Conservation (phyloP, 441 rosid species). For the Dalechampia spathulata region DNA sequence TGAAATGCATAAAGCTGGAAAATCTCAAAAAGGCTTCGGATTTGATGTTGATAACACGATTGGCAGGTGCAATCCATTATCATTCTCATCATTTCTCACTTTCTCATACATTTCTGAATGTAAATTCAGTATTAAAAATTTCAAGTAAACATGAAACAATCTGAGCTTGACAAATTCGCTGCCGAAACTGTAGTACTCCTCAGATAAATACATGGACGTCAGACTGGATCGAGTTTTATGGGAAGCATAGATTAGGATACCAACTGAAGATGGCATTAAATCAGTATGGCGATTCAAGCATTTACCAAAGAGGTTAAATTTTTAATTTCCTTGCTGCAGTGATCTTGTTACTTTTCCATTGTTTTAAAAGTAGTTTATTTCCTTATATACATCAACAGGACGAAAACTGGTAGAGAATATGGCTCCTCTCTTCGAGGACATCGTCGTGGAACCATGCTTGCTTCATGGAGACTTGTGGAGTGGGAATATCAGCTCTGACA, state of each 20-base stretch:
- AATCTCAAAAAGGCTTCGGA: slow-evolving; percentile 74
- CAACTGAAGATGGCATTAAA: slow-evolving; percentile 70
- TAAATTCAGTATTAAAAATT: neutral
- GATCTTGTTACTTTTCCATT: too few species aligned
- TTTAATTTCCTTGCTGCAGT: neutral
- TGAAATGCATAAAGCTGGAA: slow-evolving; percentile 91
- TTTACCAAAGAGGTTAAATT: slow-evolving; percentile 62
- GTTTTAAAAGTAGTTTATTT: too few species aligned
- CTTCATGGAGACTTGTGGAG: slow-evolving; percentile 98
- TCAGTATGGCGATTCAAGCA: slow-evolving; percentile 61
- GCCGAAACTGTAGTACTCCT: slow-evolving; percentile 52
- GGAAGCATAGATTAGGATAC: slow-evolving; percentile 73
- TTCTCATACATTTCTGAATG: neutral
- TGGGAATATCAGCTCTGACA: slow-evolving; percentile 73
- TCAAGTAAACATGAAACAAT: neutral
- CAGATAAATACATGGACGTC: slow-evolving; percentile 88
- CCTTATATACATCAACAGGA: slow-evolving; percentile 33
- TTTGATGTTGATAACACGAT: slow-evolving; percentile 84
- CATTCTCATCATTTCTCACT: neutral
- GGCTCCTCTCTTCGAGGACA: slow-evolving; percentile 63
- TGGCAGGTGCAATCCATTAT: slow-evolving; percentile 54
- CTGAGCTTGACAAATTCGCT: slow-evolving; percentile 10
- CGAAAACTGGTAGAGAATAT: slow-evolving; percentile 59
- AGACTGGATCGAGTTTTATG: slow-evolving; percentile 84
- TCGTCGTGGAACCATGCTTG: slow-evolving; percentile 66